These are phyloP conservation scores for Epichloe glyceriae DNA, from an alignment of 2,329 filamentous ascomycete genomes.

Conservation along the genomic window DNA sequence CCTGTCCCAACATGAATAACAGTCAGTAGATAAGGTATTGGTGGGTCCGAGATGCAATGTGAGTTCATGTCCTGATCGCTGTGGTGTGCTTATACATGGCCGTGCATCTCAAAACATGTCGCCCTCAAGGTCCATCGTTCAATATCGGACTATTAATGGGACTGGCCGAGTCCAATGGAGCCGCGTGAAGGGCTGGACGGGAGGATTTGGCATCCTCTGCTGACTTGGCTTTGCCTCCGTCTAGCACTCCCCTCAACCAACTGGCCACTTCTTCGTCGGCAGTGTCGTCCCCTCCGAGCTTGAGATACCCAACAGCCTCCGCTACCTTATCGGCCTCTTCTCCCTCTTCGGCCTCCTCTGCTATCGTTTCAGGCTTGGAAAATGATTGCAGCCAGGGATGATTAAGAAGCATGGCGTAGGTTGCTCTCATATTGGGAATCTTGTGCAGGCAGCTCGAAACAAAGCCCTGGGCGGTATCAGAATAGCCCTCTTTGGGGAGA, in stretches of 20 bases:
- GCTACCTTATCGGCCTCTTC: slow-evolving; percentile 32
- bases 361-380: slow-evolving; percentile 62
- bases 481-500: slow-evolving; percentile 68
- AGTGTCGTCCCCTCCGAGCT: slow-evolving; percentile 23
- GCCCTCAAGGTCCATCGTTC: background rate
- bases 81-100: no score
- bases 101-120: no score
- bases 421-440: slow-evolving; percentile 81
- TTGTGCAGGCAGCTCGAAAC: slow-evolving; percentile 87
- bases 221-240: slow-evolving; percentile 38
- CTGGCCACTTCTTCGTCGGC: slow-evolving; percentile 72
- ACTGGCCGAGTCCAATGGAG: slow-evolving; percentile 64
- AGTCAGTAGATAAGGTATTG: background rate
- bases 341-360: slow-evolving; percentile 55
- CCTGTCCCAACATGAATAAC: background rate
- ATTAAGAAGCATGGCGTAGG: slow-evolving; percentile 76
- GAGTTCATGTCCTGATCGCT: background rate
- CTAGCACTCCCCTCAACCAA: slow-evolving; percentile 68
- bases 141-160: slow-evolving; percentile 30
- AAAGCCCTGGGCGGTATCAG: slow-evolving; percentile 70
- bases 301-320: slow-evolving; percentile 31
- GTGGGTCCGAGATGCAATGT: background rate
- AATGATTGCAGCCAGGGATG: slow-evolving; percentile 77
- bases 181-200: slow-evolving; percentile 78
- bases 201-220: slow-evolving; percentile 33